Percentiles rank a stretch among this genome's conserved stretches.
These are phyloP conservation scores for Lachancea kluyveri DNA, from an alignment of 805 yeast genomes.

Conservation along the genomic window DNA sequence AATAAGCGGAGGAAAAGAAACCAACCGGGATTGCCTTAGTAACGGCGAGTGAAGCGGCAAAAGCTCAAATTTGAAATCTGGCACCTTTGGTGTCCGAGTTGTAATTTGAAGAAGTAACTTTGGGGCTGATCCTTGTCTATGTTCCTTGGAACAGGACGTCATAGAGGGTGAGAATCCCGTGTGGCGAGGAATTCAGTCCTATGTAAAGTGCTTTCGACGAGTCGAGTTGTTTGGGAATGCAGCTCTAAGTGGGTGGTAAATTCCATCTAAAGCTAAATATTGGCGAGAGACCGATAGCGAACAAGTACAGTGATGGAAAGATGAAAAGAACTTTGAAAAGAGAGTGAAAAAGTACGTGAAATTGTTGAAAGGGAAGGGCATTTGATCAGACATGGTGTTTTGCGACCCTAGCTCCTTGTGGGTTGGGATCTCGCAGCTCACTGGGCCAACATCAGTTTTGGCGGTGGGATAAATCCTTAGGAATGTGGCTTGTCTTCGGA, in stretches of 20 bases:
- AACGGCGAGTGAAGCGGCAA: conserved; percentile 38
- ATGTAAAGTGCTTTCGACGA: conserved; percentile 28
- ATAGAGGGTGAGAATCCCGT: conserved; percentile 41
- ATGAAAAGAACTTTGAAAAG: conserved; percentile 40
- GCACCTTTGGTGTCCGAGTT: conserved; percentile 35
- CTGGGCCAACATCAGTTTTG: conserved; percentile 36
- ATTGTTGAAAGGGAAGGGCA: conserved; percentile 41
- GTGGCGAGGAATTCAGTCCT: conserved; percentile 27
- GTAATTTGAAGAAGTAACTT: conserved; percentile 35
- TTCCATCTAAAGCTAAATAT: conserved; percentile 41
- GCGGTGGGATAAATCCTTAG: conserved; percentile 31
- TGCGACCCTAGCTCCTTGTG: conserved; percentile 26
- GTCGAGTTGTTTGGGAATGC: conserved; percentile 34
- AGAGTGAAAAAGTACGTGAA: conserved; percentile 41
- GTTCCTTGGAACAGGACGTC: conserved; percentile 38
- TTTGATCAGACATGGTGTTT: conserved; percentile 35
- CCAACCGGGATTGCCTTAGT: conserved; percentile 41
- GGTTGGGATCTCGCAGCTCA: conserved; percentile 27
- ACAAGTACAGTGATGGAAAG: conserved; percentile 43
- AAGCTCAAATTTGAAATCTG: conserved; percentile 40
- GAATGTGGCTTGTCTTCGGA: conserved; percentile 31
- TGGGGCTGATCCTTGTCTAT: conserved; percentile 31
- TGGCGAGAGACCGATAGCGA: conserved; percentile 44
- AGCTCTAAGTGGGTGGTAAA: conserved; percentile 33
- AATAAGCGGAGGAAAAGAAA: conserved; percentile 42